Evolutionary conservation across 2,329 filamentous ascomycete species (phyloP), one percentile per base, ranked within the genome.

Genomic region (Volutella citrinella): DNA sequence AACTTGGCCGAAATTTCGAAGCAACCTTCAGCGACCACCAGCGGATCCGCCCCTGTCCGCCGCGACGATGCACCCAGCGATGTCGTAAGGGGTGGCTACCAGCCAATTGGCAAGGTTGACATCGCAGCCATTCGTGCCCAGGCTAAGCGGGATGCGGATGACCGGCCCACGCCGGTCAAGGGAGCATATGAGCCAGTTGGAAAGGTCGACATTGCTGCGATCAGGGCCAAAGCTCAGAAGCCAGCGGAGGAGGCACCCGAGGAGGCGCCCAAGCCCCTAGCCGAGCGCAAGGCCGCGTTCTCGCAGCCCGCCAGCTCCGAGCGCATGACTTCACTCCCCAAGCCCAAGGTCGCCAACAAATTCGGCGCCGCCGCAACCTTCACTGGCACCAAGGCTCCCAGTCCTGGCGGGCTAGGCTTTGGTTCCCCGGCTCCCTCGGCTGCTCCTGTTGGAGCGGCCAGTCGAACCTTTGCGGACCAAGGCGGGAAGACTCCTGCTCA

Each of bases 401-500:
- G 84, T 1, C 91, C 93, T 10, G 80, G 76, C 27, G 78, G 71
- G 1, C 77, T 80, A 21, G 80, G 80, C 15, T 78, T 80, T 20
- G 68, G 87, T 31, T 76, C 75, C 22, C 66, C 78, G 10, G 61
- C 73, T 8, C 59, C 78, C 16, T 65, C 80, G 4, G 57, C 66
- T 14, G 54, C 69, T 14, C 80, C 84, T 6, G 74, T 95, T 17
- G 89, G 88, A 17, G 75, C 80, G 46, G 89, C 90, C 22, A 94
- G 88, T 65, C 82, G 88, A 54, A 95, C 89, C 1, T 98, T 97
- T 68, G 93, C 93, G 12, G 90, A 96, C 48, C 73, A 94, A 60
- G 90, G 86, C 44, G 93, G 93, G 43, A 98, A 97, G 71, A 97
- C 93, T 6, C 93, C 93, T 7, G 90, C 93, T 19, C 93, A 98